These are phyloP conservation scores for Mikania micrantha DNA, from an alignment of 129 eudicot genomes.

Conservation along the genomic window DNA sequence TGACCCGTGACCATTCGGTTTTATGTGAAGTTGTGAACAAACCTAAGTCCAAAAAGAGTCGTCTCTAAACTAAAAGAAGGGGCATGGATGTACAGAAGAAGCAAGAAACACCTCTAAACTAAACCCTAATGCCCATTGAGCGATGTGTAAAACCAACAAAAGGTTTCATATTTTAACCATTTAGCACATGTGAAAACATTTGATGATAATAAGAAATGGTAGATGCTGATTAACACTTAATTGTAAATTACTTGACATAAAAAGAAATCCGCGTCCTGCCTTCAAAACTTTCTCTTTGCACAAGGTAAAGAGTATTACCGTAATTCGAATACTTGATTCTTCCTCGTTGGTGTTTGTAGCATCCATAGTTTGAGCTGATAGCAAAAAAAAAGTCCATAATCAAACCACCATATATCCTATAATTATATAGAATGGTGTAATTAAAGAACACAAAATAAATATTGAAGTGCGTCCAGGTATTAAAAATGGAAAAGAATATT, in stretches of 20 bases:
- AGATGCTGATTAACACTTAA: background rate
- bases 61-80: no score
- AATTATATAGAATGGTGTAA: background rate
- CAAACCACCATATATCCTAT: slow-evolving; percentile 4
- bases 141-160: background rate
- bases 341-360: slow-evolving; percentile 22
- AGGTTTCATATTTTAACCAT: background rate
- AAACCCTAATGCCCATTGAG: background rate
- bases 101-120: background rate
- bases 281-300: background rate
- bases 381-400: background rate
- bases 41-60: no score
- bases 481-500: background rate
- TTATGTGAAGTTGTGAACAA: no score
- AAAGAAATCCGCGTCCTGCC: background rate
- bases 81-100: background rate
- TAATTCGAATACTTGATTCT: slow-evolving; percentile 12
- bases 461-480: background rate
- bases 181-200: background rate
- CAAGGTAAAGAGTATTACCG: slow-evolving; percentile 9
- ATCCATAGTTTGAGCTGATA: slow-evolving; percentile 25
- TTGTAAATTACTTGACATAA: background rate
- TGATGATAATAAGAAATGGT: background rate
- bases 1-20: no score
- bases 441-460: background rate